A percentile compares a stretch with the other conserved stretches of the same genome.
phyloP scores from a whole-genome alignment of 495 filamentous ascomycete genomes.

The Hyaloscypha finlandica region DNA sequence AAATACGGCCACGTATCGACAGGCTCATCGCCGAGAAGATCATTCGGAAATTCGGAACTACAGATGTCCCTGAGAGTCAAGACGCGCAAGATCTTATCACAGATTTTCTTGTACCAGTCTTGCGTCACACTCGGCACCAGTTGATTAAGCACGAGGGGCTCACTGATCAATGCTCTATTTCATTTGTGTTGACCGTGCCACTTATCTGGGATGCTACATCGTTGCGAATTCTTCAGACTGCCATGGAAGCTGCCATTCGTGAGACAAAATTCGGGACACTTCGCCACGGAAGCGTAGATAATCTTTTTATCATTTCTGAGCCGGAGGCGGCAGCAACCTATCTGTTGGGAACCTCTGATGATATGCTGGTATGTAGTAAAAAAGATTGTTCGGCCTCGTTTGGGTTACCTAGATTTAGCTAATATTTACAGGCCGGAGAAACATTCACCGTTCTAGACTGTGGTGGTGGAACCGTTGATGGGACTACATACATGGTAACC shows the following conservation, averaged over 20 bases:
- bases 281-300: slow-evolving; percentile 25
- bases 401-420: too few species aligned
- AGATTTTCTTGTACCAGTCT: too few species aligned
- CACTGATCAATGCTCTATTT: too few species aligned
- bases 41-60: too few species aligned
- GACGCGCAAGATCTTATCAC: too few species aligned
- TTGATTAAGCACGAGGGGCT: too few species aligned
- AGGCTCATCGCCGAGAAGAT: too few species aligned
- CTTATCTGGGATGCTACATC: not conserved
- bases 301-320: slow-evolving; percentile 37
- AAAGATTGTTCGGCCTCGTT: too few species aligned
- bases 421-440: slow-evolving; percentile 11
- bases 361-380: not conserved
- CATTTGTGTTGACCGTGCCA: not conserved
- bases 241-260: slow-evolving; percentile 8
- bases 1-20: too few species aligned
- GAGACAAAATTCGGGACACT: slow-evolving; percentile 28
- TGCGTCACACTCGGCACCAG: too few species aligned
- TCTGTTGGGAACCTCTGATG: slow-evolving; percentile 24
- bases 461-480: slow-evolving; percentile 47
- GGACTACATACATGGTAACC: slow-evolving; percentile 40
- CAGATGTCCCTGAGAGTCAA: too few species aligned
- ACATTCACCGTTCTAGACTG: slow-evolving; percentile 34
- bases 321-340: slow-evolving; percentile 39
- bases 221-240: not conserved